Percentiles rank a stretch among this genome's conserved stretches.
These are phyloP conservation scores for Leccinum aurantiacum DNA, from an alignment of 768 basidiomycete genomes.

Conservation along the genomic window DNA sequence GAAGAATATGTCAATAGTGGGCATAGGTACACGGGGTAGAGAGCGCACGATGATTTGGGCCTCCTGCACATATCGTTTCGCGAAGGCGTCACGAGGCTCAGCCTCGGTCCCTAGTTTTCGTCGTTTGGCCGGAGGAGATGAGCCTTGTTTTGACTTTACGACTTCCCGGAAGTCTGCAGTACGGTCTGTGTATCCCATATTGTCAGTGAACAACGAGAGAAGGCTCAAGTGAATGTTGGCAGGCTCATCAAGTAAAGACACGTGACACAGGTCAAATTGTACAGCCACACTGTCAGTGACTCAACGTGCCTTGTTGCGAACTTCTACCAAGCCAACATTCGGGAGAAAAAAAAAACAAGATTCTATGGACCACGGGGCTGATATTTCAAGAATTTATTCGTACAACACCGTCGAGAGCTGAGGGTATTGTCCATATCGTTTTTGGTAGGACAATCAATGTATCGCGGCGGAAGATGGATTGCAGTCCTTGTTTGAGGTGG, in stretches of 20 bases:
- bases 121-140: slow-evolving; percentile 47
- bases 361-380: neutral
- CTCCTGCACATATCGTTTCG: slow-evolving; percentile 70
- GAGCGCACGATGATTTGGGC: slow-evolving; percentile 66
- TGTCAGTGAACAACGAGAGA: slow-evolving; percentile 4
- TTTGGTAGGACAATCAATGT: slow-evolving; percentile 13
- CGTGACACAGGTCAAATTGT: slow-evolving; percentile 19
- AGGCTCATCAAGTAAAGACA: slow-evolving; percentile 9
- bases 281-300: neutral
- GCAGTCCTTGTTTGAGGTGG: slow-evolving; percentile 74
- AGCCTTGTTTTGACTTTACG: slow-evolving; percentile 47
- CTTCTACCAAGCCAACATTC: neutral
- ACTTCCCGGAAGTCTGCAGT: slow-evolving; percentile 61
- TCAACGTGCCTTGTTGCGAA: neutral
- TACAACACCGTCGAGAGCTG: slow-evolving; percentile 24
- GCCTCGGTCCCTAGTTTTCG: slow-evolving; percentile 43
- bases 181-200: slow-evolving; percentile 59
- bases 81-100: slow-evolving; percentile 43
- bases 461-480: slow-evolving; percentile 37
- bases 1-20: slow-evolving; percentile 3
- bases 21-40: neutral
- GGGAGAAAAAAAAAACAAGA: neutral
- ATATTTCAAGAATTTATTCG: neutral
- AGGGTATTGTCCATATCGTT: slow-evolving; percentile 21
- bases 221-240: neutral